Evolutionary conservation across 2,329 filamentous ascomycete genomes (phyloP).

Genomic region (Fusarium chaquense): DNA sequence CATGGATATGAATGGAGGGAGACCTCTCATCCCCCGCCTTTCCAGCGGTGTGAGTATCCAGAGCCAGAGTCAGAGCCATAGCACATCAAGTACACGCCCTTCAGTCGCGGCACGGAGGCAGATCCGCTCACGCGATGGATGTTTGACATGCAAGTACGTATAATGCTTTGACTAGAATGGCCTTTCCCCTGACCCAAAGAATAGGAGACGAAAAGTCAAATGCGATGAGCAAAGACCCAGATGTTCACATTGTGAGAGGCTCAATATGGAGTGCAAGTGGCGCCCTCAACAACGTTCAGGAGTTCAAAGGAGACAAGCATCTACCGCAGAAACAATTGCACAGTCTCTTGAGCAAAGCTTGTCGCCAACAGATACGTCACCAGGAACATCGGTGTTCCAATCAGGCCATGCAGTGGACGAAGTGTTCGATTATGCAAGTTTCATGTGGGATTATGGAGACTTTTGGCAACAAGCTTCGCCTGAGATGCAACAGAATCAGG

Average conservation of each 20-base stretch:
- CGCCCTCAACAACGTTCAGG: conserved; percentile 51
- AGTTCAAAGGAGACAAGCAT: conserved; percentile 33
- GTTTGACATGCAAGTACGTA: conserved; percentile 59
- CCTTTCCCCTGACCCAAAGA: not conserved
- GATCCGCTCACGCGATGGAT: conserved; percentile 51
- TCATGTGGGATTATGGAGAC: conserved; percentile 60
- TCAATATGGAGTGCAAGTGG: conserved; percentile 66
- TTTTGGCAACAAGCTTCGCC: conserved; percentile 52
- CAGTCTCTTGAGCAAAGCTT: conserved; percentile 37
- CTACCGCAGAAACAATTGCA: conserved; percentile 10
- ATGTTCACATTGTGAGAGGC: conserved; percentile 64
- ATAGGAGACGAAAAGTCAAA: conserved; percentile 62
- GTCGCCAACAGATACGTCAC: conserved; percentile 49
- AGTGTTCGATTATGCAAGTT: conserved; percentile 61
- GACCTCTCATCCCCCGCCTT: conserved; percentile 39
- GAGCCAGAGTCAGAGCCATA: not conserved
- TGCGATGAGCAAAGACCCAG: conserved; percentile 64
- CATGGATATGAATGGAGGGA: conserved; percentile 32
- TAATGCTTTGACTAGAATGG: rapidly evolving
- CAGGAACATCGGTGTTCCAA: conserved; percentile 45
- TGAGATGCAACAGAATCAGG: conserved; percentile 41
- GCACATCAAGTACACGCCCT: conserved; percentile 27
- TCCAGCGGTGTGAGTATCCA: conserved; percentile 26
- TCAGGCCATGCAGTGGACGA: conserved; percentile 54
- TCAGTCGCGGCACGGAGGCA: conserved; percentile 39